Evolutionary conservation across 805 yeast species (phyloP).

Genomic region (Yueomyces sinensis): DNA sequence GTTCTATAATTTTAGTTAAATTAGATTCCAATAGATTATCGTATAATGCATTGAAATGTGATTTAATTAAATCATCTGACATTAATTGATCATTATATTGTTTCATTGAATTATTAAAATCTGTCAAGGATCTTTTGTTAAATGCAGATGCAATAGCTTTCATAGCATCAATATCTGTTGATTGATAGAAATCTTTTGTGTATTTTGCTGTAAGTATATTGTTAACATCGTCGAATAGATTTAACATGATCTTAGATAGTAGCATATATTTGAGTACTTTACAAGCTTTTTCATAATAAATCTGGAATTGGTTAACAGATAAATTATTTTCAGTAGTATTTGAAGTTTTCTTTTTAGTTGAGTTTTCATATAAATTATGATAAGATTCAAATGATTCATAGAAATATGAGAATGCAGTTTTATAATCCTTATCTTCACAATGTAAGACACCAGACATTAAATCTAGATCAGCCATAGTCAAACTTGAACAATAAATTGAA

Average conservation of each 20-base stretch:
- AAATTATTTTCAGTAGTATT: slow-evolving; percentile 22
- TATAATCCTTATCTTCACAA: slow-evolving; percentile 94
- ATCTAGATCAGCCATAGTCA: slow-evolving; percentile 86
- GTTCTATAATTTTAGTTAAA: slow-evolving; percentile 86
- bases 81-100: slow-evolving; percentile 64
- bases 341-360: slow-evolving; percentile 15
- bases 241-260: slow-evolving; percentile 85
- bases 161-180: slow-evolving; percentile 90
- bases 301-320: too few species aligned
- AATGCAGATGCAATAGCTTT: slow-evolving; percentile 85
- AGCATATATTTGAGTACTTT: slow-evolving; percentile 85
- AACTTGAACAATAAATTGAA: slow-evolving; percentile 89
- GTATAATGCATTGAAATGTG: slow-evolving; percentile 85
- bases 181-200: slow-evolving; percentile 52
- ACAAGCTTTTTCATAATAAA: slow-evolving; percentile 58
- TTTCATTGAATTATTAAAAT: slow-evolving; percentile 73
- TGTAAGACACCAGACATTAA: slow-evolving; percentile 90
- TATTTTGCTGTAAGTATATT: slow-evolving; percentile 63
- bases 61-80: slow-evolving; percentile 75
- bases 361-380: slow-evolving; percentile 37
- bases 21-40: slow-evolving; percentile 90
- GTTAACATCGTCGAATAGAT: slow-evolving; percentile 74
- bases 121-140: slow-evolving; percentile 77
- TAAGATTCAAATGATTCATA: slow-evolving; percentile 91
- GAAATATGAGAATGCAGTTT: slow-evolving; percentile 90